Evolutionary conservation across 2,329 filamentous ascomycete species (phyloP).

Genomic region (Chaetomiaceae sp.): DNA sequence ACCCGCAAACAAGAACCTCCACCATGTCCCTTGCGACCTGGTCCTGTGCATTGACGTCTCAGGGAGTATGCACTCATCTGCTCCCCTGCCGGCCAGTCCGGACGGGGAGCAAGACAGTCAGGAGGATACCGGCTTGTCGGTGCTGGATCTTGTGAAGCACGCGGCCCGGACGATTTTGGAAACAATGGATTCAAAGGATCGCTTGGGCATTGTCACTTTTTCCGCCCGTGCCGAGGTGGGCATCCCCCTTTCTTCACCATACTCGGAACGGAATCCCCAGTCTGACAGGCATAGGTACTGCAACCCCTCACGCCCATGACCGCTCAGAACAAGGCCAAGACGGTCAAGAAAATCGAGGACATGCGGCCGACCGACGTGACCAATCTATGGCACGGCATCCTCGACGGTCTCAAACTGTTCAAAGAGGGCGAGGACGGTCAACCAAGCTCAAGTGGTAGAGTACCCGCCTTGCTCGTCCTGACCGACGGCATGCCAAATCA

Average conservation of each 20-base stretch:
- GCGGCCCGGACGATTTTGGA: constrained; percentile 53
- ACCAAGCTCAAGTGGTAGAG: constrained; percentile 32
- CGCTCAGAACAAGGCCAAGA: constrained; percentile 39
- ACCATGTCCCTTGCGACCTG: constrained; percentile 53
- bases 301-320: constrained; percentile 48
- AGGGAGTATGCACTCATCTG: constrained; percentile 48
- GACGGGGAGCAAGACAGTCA: constrained; percentile 42
- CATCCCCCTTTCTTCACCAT: constrained; percentile 13
- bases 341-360: constrained; percentile 39
- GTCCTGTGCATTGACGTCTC: constrained; percentile 61
- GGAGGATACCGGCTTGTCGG: constrained; percentile 48
- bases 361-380: constrained; percentile 41
- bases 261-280: not conserved
- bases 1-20: constrained; percentile 27
- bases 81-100: constrained; percentile 40
- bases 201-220: constrained; percentile 57
- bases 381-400: constrained; percentile 56
- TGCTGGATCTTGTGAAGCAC: constrained; percentile 58
- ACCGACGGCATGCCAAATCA: constrained; percentile 54
- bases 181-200: constrained; percentile 50
- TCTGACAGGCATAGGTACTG: constrained; percentile 31
- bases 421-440: constrained; percentile 18
- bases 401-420: constrained; percentile 48
- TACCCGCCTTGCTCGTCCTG: constrained; percentile 50
- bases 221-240: constrained; percentile 34